Base-by-base conservation (phyloP, 306 rosid species). In the Acacia crassicarpa region DNA sequence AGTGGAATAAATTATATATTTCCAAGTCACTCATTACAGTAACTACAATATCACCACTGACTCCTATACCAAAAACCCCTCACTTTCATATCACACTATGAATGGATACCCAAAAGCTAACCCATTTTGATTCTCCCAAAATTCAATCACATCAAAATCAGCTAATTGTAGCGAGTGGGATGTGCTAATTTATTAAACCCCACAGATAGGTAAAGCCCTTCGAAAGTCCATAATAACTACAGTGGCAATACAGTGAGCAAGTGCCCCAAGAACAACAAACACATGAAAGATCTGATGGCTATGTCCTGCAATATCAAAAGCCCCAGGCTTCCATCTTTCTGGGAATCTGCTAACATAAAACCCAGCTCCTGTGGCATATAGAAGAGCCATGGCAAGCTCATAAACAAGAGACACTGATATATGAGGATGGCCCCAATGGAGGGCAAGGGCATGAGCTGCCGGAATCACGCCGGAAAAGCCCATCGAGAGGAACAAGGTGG, bases 251-350 rank as follows among this genome's bases (percentile, higher is more conserved):
- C 87, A 66, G 62, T 93, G 99, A 13, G 92, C 87, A 71, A 95
- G 91, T 0, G 97, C 99, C 56, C 95, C 98, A 1, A 95, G 88
- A 76, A 93, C 94, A 53, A 93, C 98, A 79, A 95, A 91, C 46
- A 89, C 84, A 66, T 95, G 98, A 83, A 95, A 95, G 30, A 95
- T 85, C 91, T 95, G 99, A 79, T 95, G 99, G 88, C 98, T 95
- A 56, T 95, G 99, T 20, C 98, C 96, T 14, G 96, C 97, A 84
- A 95, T 84, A 79, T 95, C 98, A 6, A 95, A 95, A 20, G 89
- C 87, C 73, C 97, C 99, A 0, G 97, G 99, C 84, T 90, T 91
- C 98, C 97, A 93, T 82, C 88, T 61, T 74, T 95, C 96, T 2
- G 97, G 99, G 67, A 95, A 83, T 78, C 99, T 83, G 67, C 86